These are phyloP conservation scores for Cladosporium sp. DNA, from an alignment of 2,329 filamentous ascomycete genomes.

Conservation along the genomic window DNA sequence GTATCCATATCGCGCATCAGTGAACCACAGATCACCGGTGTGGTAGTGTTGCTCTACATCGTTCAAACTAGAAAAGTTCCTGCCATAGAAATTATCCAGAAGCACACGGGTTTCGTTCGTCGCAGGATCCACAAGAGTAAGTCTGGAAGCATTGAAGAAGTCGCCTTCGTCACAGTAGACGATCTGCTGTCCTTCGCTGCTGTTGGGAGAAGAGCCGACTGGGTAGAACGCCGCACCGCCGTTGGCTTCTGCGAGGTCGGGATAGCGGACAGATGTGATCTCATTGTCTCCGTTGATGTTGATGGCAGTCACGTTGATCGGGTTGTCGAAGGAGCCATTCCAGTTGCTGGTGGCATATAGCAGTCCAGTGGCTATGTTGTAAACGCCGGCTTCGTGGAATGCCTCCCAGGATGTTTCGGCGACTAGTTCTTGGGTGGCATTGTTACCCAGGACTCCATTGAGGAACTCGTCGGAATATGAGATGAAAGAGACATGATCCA, in stretches of 20 bases:
- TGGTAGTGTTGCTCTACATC: conserved; percentile 51
- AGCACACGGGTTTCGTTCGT: conserved; percentile 33
- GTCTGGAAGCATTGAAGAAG: conserved; percentile 20
- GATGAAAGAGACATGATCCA: conserved; percentile 25
- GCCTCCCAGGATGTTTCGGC: conserved; percentile 24
- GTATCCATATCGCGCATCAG: conserved; percentile 55
- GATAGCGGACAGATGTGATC: conserved; percentile 26
- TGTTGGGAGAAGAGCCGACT: conserved; percentile 25
- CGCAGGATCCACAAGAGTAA: conserved; percentile 26
- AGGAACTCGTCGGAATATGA: conserved; percentile 28
- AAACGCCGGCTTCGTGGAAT: conserved; percentile 39
- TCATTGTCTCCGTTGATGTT: conserved; percentile 25
- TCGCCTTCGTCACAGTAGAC: conserved; percentile 32
- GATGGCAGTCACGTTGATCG: conserved; percentile 33
- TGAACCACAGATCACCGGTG: conserved; percentile 58
- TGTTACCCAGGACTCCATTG: conserved; percentile 28
- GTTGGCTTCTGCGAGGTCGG: conserved; percentile 27
- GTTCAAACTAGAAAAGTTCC: conserved; percentile 58
- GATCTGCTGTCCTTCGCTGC: conserved; percentile 29
- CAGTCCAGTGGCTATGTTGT: conserved; percentile 33
- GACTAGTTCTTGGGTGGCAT: conserved; percentile 26
- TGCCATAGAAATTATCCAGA: conserved; percentile 57
- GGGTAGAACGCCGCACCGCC: conserved; percentile 30
- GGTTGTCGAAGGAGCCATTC: conserved; percentile 25
- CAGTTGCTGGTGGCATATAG: conserved; percentile 42